Base-by-base conservation (phyloP, 345 rosid species). In the Noccaea bulbosa region DNA sequence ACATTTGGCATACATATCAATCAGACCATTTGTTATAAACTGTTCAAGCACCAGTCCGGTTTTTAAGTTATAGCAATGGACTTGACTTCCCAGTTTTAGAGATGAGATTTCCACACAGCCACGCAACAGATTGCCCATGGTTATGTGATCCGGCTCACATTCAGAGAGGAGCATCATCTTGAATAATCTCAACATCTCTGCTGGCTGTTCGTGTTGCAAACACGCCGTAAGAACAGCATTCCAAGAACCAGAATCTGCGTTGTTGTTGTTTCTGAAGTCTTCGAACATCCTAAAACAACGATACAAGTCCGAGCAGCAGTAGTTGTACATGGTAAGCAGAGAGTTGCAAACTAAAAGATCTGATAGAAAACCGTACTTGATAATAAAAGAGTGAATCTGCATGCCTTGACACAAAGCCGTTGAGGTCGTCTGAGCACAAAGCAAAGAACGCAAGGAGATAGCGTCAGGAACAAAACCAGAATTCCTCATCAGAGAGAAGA, bases 1-100 rank as follows among this genome's bases (percentile, higher is more conserved):
- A 52, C 89, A 89, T 65, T 92, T 92, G 22, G 82, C 78, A 54
- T 92, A 86, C 92, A 89, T 78, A 86, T 92, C 90, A 22, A 84
- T 77, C 53, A 92, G 71, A 7, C 89, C 81, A 62, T 92, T 92
- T 48, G 30, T 65, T 39, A 81, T 77, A 65, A 79, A 77, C 20
- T 81, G 82, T 56, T 85, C 85, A 56, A 48, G 78, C 38, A 63
- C 44, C 75, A 85, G 72, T 22, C 85, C 89, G 8, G 75, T 55
- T 86, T 88, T 87, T 15, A 84, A 3, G 34, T 79, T 69, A 57
- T 79, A 73, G 78, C 85, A 80, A 68, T 86, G 93, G 51, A 85
- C 71, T 83, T 87, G 89, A 68, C 72, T 81, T 53, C 92, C 93
- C 79, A 77, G 77, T 55, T 86, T 84, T 14, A 89, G 67, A 56